These are phyloP conservation scores for Gentiana straminea DNA, from an alignment of 257 asterid genomes.

Conservation along the genomic window DNA sequence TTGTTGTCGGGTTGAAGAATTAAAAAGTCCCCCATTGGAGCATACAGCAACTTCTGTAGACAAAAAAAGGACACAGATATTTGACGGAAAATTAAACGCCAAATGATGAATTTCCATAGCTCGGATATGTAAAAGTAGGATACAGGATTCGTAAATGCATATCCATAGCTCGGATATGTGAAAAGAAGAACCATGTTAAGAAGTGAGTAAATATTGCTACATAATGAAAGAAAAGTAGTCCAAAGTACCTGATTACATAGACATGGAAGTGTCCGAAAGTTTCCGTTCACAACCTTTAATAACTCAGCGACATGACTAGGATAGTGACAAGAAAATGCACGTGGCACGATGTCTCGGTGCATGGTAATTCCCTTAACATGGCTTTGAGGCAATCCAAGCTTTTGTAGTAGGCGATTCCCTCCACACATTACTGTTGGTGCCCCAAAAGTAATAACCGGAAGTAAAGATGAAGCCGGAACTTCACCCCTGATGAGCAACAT, in stretches of 20 bases:
- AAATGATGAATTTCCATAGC: too few relatives aligned
- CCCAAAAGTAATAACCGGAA: constrained; percentile 86
- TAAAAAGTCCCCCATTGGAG: constrained; percentile 82
- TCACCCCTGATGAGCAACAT: constrained; percentile 76
- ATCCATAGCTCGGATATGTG: too few relatives aligned
- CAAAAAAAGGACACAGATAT: background rate
- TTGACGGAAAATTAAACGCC: background rate
- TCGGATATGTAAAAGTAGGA: too few relatives aligned
- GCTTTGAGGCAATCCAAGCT: constrained; percentile 59
- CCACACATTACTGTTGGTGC: constrained; percentile 93
- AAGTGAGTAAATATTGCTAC: too few relatives aligned
- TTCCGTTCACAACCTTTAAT: constrained; percentile 79
- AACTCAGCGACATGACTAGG: constrained; percentile 85
- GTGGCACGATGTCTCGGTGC: constrained; percentile 95
- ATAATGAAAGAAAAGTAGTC: too few relatives aligned
- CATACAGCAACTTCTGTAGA: constrained; percentile 62
- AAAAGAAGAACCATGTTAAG: too few relatives aligned
- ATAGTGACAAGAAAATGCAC: constrained; percentile 90
- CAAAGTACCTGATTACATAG: constrained; percentile 58
- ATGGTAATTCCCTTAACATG: constrained; percentile 65
- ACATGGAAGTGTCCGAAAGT: constrained; percentile 75
- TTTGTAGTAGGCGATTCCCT: constrained; percentile 59
- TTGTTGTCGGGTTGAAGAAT: constrained; percentile 83
- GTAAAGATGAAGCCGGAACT: constrained; percentile 56
- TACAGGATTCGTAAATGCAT: too few relatives aligned